These are phyloP conservation scores for Plasmodium coatneyi DNA, from an alignment of 169 alveolate species.

Conservation along the genomic window DNA sequence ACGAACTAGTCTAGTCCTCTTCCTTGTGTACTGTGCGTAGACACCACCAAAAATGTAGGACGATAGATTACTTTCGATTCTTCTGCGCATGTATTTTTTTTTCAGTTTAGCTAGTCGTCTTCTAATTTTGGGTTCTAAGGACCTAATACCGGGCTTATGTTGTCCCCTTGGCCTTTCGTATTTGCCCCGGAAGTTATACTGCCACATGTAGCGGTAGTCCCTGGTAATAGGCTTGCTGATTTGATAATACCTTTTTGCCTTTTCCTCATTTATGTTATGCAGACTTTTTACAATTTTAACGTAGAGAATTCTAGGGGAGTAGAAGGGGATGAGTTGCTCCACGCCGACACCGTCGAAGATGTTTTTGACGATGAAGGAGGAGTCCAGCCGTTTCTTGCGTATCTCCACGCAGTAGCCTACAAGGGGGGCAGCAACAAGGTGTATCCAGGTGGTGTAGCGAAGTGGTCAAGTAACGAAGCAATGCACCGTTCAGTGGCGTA, in stretches of 20 bases:
- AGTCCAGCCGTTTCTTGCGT: conserved; percentile 80
- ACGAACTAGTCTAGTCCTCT: conserved; percentile 74
- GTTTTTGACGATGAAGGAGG: conserved; percentile 84
- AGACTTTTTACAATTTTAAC: conserved; percentile 80
- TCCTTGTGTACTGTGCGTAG: conserved; percentile 76
- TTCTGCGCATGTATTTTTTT: conserved; percentile 77
- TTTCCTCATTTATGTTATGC: conserved; percentile 67
- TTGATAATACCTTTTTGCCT: conserved; percentile 12
- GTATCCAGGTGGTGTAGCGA: background rate
- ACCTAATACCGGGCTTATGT: conserved; percentile 89
- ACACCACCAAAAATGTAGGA: conserved; percentile 83
- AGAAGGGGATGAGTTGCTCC: conserved; percentile 82
- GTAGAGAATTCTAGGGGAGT: conserved; percentile 82
- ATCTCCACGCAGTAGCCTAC: conserved; percentile 86
- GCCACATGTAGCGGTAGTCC: conserved; percentile 91
- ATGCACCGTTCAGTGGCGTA: background rate
- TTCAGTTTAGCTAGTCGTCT: conserved; percentile 73
- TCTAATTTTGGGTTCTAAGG: conserved; percentile 79
- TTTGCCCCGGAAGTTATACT: conserved; percentile 86
- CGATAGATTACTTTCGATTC: conserved; percentile 79
- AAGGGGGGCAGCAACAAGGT: background rate
- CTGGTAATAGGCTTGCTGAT: conserved; percentile 86
- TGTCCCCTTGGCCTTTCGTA: conserved; percentile 83
- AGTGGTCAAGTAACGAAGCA: background rate
- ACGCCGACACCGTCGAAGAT: conserved; percentile 88